These are phyloP conservation scores for Hyphopichia burtonii DNA, from an alignment of 1,139 yeast genomes.

Conservation along the genomic window DNA sequence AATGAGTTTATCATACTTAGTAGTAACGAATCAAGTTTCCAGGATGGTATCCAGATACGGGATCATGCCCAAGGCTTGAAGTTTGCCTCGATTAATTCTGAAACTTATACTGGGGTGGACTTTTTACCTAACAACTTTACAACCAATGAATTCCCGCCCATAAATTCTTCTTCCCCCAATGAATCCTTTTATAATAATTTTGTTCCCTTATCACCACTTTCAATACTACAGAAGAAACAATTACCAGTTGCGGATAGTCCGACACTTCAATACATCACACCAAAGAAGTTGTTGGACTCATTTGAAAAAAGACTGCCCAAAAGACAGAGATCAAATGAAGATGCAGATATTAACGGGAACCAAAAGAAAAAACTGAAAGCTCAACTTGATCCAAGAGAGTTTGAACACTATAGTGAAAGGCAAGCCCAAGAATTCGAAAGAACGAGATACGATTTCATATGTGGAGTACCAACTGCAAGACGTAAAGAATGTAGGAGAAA, in stretches of 20 bases:
- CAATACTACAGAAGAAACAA: not conserved
- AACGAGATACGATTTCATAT: conserved; percentile 15
- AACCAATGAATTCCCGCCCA: not conserved
- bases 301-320: too few species aligned
- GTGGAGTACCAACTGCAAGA: conserved; percentile 15
- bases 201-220: not conserved
- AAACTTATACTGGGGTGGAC: not conserved
- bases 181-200: not conserved
- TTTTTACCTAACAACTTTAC: not conserved
- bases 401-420: not conserved
- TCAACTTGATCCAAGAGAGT: not conserved
- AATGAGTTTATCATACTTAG: not conserved
- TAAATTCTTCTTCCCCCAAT: not conserved
- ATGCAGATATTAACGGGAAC: too few species aligned
- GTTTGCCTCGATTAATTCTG: not conserved
- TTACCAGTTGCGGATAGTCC: not conserved
- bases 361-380: not conserved
- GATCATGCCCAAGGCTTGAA: not conserved
- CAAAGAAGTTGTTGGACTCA: not conserved
- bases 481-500: conserved; percentile 11
- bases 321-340: too few species aligned
- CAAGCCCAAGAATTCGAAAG: conserved; percentile 1
- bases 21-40: not conserved
- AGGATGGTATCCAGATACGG: not conserved
- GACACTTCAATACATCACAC: not conserved